These are phyloP conservation scores for Bipolaris victoriae DNA, from an alignment of 2,329 filamentous ascomycete species.

Conservation along the genomic window DNA sequence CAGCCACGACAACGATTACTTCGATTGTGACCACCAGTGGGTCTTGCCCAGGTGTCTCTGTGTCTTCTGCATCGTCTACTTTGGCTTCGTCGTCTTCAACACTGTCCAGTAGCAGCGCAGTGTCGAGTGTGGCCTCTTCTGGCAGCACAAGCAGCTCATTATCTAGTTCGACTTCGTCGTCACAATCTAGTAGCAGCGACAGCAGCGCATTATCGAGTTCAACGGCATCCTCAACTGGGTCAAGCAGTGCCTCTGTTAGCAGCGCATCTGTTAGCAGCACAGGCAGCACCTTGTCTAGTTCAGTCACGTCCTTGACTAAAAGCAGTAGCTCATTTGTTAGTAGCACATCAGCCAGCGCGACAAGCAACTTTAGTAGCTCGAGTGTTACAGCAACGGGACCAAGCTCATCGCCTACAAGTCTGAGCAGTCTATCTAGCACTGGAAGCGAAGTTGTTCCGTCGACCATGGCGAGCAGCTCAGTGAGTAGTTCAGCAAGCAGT, in stretches of 20 bases:
- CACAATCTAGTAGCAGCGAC: slow-evolving; percentile 2
- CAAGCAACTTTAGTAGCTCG: neutral
- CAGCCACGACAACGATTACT: slow-evolving; percentile 19
- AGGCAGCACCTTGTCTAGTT: slow-evolving; percentile 2
- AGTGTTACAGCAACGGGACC: neutral
- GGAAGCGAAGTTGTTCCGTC: neutral
- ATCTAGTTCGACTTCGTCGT: neutral
- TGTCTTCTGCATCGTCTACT: slow-evolving; percentile 1
- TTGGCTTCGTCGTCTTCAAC: neutral
- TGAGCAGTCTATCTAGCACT: neutral
- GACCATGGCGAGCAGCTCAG: slow-evolving; percentile 1
- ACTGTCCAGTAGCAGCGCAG: neutral
- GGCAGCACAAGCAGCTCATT: too few relatives aligned
- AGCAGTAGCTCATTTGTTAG: neutral
- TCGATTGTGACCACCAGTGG: slow-evolving; percentile 16
- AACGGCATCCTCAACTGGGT: neutral
- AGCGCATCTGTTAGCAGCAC: neutral
- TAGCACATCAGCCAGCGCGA: neutral
- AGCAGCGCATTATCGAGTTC: slow-evolving; percentile 1
- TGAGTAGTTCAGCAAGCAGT: neutral
- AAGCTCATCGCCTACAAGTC: slow-evolving; percentile 1
- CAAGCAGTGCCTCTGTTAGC: neutral
- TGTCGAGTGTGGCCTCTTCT: too few relatives aligned
- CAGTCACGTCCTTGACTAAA: neutral
- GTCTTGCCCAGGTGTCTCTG: slow-evolving; percentile 6